Conservation (phyloP, 306 rosid species). For the Glycyrrhiza uralensis region DNA sequence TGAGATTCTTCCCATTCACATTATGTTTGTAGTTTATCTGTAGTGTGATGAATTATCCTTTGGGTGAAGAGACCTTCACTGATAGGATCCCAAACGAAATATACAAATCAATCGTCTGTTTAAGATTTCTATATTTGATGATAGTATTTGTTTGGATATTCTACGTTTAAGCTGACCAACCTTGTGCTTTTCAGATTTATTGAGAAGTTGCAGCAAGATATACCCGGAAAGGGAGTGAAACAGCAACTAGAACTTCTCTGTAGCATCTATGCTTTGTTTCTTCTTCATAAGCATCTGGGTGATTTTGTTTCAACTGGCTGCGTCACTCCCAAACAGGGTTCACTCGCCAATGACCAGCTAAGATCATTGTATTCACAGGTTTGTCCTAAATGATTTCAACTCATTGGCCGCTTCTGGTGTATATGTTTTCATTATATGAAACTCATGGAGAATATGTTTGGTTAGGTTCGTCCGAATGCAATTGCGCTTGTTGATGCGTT, state of each 20-base stretch:
- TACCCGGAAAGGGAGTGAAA: constrained; percentile 93
- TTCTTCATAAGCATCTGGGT: constrained; percentile 79
- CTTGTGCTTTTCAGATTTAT: constrained; percentile 60
- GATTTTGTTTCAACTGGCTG: constrained; percentile 82
- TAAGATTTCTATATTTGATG: neutral
- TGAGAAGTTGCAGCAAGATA: constrained; percentile 78
- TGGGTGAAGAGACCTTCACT: neutral
- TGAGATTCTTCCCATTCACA: constrained; percentile 40
- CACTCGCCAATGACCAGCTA: constrained; percentile 80
- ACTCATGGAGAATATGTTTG: constrained; percentile 23
- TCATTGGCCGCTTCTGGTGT: neutral
- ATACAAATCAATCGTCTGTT: neutral
- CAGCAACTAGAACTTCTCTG: constrained; percentile 69
- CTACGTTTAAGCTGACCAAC: constrained; percentile 13
- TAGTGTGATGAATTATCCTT: neutral
- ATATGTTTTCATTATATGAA: constrained; percentile 12
- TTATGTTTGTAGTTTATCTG: neutral
- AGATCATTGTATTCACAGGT: constrained; percentile 89
- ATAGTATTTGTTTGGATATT: constrained; percentile 2
- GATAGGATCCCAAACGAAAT: neutral
- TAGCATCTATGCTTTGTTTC: constrained; percentile 66
- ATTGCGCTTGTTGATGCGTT: constrained; percentile 82
- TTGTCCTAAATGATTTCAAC: constrained; percentile 21
- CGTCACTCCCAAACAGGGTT: constrained; percentile 74
- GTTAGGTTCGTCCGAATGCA: constrained; percentile 86